Percentiles rank a stretch among this genome's conserved stretches.
Conservation (phyloP, 305 asterid species). For the Withania somnifera region DNA sequence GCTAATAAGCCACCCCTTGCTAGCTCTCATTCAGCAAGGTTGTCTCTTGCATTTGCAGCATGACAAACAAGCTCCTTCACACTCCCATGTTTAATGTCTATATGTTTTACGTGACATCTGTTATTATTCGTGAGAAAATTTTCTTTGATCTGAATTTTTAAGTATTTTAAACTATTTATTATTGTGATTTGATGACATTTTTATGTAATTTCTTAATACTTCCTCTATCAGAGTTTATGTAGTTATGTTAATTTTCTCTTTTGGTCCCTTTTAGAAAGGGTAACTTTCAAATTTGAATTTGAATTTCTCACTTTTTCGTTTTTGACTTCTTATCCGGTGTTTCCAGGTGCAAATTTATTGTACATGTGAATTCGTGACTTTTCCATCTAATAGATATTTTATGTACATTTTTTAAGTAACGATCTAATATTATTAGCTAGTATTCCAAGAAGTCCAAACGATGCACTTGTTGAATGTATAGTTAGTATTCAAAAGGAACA, state of each 20-base stretch:
- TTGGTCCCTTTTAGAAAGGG: fast-evolving
- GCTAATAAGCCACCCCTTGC: slow-evolving; percentile 36
- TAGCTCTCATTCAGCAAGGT: slow-evolving; percentile 37
- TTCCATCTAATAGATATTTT: not conserved
- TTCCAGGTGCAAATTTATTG: too few relatives aligned
- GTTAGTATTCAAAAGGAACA: too few relatives aligned
- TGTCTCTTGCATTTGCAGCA: slow-evolving; percentile 70
- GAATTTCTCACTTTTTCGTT: not conserved
- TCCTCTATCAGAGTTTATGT: not conserved
- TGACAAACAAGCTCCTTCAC: slow-evolving; percentile 8
- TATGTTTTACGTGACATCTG: not conserved
- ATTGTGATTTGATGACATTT: too few relatives aligned
- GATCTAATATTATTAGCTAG: too few relatives aligned
- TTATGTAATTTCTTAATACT: not conserved
- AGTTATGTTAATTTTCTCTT: not conserved
- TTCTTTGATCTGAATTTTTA: not conserved
- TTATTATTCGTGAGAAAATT: fast-evolving
- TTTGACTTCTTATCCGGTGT: too few relatives aligned
- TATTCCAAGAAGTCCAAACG: too few relatives aligned
- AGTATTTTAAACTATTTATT: not conserved
- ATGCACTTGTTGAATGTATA: too few relatives aligned
- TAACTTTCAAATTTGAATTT: not conserved
- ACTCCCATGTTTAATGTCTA: not conserved
- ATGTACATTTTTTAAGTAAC: too few relatives aligned
- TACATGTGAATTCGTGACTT: too few relatives aligned